Base-by-base conservation (phyloP, 306 rosid genomes). In the Oxytropis ochrocephala region DNA sequence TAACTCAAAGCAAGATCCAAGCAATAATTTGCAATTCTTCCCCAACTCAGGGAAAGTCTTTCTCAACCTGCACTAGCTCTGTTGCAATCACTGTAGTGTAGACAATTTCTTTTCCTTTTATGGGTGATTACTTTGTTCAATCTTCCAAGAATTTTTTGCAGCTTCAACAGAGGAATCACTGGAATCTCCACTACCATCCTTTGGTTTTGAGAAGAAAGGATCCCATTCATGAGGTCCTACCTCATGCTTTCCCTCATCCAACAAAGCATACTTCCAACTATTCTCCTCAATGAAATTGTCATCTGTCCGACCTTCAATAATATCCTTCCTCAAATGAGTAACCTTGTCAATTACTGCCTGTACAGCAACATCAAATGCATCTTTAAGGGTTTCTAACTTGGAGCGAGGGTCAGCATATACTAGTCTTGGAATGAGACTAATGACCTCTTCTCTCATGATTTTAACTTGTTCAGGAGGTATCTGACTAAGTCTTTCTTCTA, bases 221-320 rank as follows among this genome's bases (percentile, higher is more conserved):
- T 95, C 99, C 99, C 99, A 95, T 81, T 84, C 99, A 72, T 95
- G 99, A 76, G 97, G 78, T 68, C 99, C 97, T 7, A 87, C 99
- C 79, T 85, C 88, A 6, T 86, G 97, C 76, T 83, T 87, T 53
- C 99, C 96, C 56, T 87, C 95, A 27, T 87, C 95, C 84, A 95
- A 75, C 81, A 95, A 76, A 17, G 87, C 96, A 60, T 91, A 91
- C 85, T 95, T 95, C 99, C 99, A 95, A 77, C 97, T 91, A 73
- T 85, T 88, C 83, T 95, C 99, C 79, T 95, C 97, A 12, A 95
- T 89, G 68, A 95, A 95, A 85, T 85, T 64, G 0, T 89, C 83
- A 70, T 95, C 84, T 10, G 68, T 80, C 38, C 8, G 78, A 33
- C 86, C 97, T 39, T 77, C 89, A 39, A 95, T 67, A 8, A 87